Base-by-base conservation (phyloP, 768 basidiomycete genomes). In the Lepiota brunneoincarnata region DNA sequence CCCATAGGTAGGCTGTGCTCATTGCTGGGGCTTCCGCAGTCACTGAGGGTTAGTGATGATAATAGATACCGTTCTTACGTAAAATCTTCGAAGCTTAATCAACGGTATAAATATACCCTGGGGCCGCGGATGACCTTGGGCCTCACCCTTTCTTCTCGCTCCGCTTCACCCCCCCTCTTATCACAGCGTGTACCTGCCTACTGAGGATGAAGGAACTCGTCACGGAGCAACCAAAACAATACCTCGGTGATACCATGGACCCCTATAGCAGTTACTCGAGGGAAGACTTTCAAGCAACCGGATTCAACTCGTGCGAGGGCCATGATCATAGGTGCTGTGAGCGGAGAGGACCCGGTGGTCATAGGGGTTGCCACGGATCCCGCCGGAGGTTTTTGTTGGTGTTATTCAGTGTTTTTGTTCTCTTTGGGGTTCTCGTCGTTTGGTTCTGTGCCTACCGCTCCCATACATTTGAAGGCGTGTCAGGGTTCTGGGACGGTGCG, bases 161-260 rank as follows among this genome's bases (percentile, higher is more conserved):
- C n/a, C n/a, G n/a, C n/a, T n/a, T n/a, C n/a, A n/a, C n/a, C n/a
- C n/a, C n/a, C n/a, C n/a, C n/a, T n/a, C n/a, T n/a, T n/a, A n/a
- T n/a, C n/a, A n/a, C n/a, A n/a, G n/a, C n/a, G n/a, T n/a, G n/a
- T 20, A 24, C 11, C 18, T 10, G 7, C 31, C 3, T 20, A 39
- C 37, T 9, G 17, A 20, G 14, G 14, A 53, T 45, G 51, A 37
- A 35, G 14, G 35, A 35, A 6, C 15, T n/a, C 11, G 21, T 53
- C 34, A 45, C 43, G 9, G 31, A 53, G 38, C 51, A 53, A 35
- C 50, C 50, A 40, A 31, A 35, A n/a, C 11, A 23, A 4, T 35
- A 44, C 14, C 41, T 21, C 9, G 21, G 15, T 15, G n/a, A 45
- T 26, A 18, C 7, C 21, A 45, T 53, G 42, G 35, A 53, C 43